These are phyloP conservation scores for Trichosporon asahii DNA, from an alignment of 1,284 basidiomycete genomes.

Conservation along the genomic window DNA sequence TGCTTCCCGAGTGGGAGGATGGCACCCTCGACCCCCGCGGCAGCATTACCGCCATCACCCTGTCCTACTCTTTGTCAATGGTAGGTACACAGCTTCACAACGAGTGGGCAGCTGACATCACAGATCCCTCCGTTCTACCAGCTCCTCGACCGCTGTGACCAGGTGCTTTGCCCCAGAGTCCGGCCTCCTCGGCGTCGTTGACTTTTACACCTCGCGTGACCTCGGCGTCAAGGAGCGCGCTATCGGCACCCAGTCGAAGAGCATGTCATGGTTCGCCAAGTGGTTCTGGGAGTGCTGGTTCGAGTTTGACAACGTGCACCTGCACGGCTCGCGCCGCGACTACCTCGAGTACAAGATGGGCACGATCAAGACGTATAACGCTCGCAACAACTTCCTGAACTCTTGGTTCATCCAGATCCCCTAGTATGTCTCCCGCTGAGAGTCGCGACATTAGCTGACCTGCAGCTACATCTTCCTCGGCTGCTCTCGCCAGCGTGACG, in stretches of 20 bases:
- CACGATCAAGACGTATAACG: slow-evolving; percentile 69
- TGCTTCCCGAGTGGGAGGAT: slow-evolving; percentile 61
- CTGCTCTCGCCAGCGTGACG: slow-evolving; percentile 64
- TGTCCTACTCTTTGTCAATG: slow-evolving; percentile 73
- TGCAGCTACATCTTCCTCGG: slow-evolving; percentile 70
- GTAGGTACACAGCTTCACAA: slow-evolving; percentile 45
- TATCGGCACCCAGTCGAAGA: slow-evolving; percentile 66
- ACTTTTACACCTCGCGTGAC: slow-evolving; percentile 73
- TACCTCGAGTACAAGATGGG: slow-evolving; percentile 80
- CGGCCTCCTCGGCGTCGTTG: slow-evolving; percentile 68
- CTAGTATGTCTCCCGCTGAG: slow-evolving; percentile 39
- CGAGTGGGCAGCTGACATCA: not conserved
- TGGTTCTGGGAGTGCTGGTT: slow-evolving; percentile 85
- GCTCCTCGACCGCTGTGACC: slow-evolving; percentile 67
- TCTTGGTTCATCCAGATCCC: slow-evolving; percentile 66
- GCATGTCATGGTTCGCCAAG: slow-evolving; percentile 68
- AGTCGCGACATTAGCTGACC: slow-evolving; percentile 39
- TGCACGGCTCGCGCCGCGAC: slow-evolving; percentile 66
- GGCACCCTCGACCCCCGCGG: slow-evolving; percentile 59
- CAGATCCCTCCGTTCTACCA: slow-evolving; percentile 70
- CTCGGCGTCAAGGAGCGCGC: slow-evolving; percentile 59
- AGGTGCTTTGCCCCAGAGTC: slow-evolving; percentile 64
- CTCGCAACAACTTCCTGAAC: slow-evolving; percentile 67
- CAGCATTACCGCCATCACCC: slow-evolving; percentile 62
- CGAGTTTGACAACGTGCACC: slow-evolving; percentile 70